These are phyloP conservation scores for Fusarium guadeloupense DNA, from an alignment of 2,329 filamentous ascomycete genomes.

Conservation along the genomic window DNA sequence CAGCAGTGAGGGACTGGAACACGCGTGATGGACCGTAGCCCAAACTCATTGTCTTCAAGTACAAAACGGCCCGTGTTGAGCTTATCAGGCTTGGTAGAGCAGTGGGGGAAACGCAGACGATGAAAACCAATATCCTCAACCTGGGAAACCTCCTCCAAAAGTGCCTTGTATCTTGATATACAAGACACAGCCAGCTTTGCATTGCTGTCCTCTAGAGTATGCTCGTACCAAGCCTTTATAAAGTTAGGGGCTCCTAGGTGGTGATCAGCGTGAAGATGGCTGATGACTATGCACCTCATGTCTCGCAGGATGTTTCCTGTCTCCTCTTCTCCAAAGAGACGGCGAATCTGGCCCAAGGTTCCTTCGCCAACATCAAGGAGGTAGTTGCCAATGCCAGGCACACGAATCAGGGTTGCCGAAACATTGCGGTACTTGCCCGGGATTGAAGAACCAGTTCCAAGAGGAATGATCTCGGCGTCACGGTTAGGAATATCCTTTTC, in stretches of 20 bases:
- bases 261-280: constrained; percentile 95
- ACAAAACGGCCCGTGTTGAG: constrained; percentile 49
- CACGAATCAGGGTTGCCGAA: constrained; percentile 83
- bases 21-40: constrained; percentile 73
- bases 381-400: constrained; percentile 88
- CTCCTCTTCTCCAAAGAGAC: constrained; percentile 73
- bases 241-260: constrained; percentile 86
- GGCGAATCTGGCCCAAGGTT: constrained; percentile 85
- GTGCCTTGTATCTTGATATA: constrained; percentile 74
- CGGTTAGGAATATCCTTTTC: constrained; percentile 74
- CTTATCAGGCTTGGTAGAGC: constrained; percentile 22
- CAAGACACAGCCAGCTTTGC: constrained; percentile 73
- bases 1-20: constrained; percentile 81
- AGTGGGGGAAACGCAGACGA: constrained; percentile 54
- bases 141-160: constrained; percentile 80
- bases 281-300: constrained; percentile 88
- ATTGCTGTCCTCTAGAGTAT: constrained; percentile 51
- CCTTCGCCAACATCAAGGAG: constrained; percentile 93
- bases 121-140: constrained; percentile 80
- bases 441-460: constrained; percentile 90
- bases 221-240: constrained; percentile 82
- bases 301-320: constrained; percentile 78
- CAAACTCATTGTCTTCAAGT: constrained; percentile 59
- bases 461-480: constrained; percentile 83
- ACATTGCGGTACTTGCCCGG: constrained; percentile 97